Base-by-base conservation (phyloP, 192 early-diverging fungal genomes). In the Coemansia sp. region DNA sequence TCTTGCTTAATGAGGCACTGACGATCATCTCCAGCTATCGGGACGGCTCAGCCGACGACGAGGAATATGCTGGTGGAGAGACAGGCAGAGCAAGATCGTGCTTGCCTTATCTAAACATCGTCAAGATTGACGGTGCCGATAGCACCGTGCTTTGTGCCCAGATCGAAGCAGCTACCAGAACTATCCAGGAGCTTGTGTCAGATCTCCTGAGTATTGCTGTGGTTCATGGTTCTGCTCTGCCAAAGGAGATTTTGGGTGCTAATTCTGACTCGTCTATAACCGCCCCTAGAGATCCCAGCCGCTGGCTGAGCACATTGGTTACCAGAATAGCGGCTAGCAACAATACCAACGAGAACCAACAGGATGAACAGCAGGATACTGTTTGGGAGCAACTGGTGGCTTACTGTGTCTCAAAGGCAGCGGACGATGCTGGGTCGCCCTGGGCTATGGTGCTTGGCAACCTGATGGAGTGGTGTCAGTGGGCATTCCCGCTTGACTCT, bases 381-480 rank as follows among this genome's bases (percentile, higher is more conserved):
- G 22, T 65, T 30, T 75, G 77, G 72, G 60, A 56, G n/a, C 31
- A 12, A 1, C 16, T 67, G n/a, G 65, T 66, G 3, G 45, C 5
- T 5, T 49, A 6, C 18, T 56, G 59, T 54, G 30, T 52, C 3
- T 30, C 63, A 2, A 32, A 8, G 31, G 51, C 61, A 28, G 14
- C 17, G 5, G 25, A 48, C 32, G 60, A 61, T 7, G 42, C 56
- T 2, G 63, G 29, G 1, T 28, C 67, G 57, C 71, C 66, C 20
- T 81, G 78, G 78, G 34, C 55, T 4, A 34, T 64, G 60, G 78
- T 75, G 10, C 52, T 76, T 29, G 78, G 73, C 12, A 66, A 56
- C 0, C 25, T 73, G 32, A 38, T 54, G 0, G 63, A 69, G 51
- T 81, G 78, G 78, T 66, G 70, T 42, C 63, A 50, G 40, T 81